These are phyloP conservation scores for Selaginella tamariscina DNA, from an alignment of 75 land plant species.

Conservation along the genomic window DNA sequence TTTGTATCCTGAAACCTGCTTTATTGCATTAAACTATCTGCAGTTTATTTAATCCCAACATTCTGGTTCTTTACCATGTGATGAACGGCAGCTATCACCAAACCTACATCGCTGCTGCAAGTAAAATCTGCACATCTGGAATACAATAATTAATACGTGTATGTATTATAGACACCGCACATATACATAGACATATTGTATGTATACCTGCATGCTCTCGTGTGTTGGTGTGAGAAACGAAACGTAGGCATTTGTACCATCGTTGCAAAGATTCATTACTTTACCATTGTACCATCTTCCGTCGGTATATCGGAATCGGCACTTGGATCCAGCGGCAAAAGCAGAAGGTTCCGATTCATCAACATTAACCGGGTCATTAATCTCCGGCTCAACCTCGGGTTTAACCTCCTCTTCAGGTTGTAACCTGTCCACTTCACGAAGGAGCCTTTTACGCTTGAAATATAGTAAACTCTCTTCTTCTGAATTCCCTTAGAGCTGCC, in stretches of 20 bases:
- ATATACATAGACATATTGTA: too few relatives aligned
- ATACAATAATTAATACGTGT: too few relatives aligned
- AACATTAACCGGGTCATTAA: background rate
- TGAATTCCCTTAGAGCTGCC: conserved; percentile 57
- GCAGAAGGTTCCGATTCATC: conserved; percentile 21
- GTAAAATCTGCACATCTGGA: conserved; percentile 99
- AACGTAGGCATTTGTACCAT: conserved; percentile 41
- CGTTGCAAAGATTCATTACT: conserved; percentile 37
- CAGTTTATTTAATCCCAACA: conserved; percentile 13
- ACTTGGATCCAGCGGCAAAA: conserved; percentile 60
- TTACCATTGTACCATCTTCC: conserved; percentile 87
- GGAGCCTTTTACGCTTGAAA: conserved; percentile 58
- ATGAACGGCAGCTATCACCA: conserved; percentile 90
- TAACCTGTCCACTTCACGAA: conserved; percentile 43
- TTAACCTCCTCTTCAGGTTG: background rate
- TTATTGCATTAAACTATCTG: too few relatives aligned
- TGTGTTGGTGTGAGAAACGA: conserved; percentile 78
- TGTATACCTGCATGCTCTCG: conserved; percentile 77
- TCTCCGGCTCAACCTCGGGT: background rate
- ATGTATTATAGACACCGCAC: too few relatives aligned
- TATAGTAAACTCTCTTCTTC: conserved; percentile 84
- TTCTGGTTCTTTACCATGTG: conserved; percentile 71
- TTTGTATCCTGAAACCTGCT: background rate
- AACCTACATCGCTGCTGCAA: conserved; percentile 94
- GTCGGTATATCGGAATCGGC: conserved; percentile 81